A percentile compares a stretch with the other conserved stretches of the same genome.
Conservation (phyloP, 2,329 filamentous ascomycete species). For the Passalora sequoiae region DNA sequence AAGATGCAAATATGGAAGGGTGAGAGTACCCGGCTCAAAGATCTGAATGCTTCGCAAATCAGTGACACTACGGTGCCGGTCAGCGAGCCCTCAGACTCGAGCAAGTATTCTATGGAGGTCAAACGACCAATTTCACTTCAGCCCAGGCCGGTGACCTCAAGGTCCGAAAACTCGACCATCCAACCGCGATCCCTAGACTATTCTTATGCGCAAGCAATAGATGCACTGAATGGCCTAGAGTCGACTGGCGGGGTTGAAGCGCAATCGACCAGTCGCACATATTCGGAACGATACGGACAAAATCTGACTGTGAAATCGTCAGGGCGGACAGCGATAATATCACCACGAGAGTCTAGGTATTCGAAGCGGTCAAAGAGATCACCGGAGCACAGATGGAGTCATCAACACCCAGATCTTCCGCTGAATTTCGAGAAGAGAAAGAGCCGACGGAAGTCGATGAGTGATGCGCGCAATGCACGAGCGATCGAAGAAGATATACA, state of each 20-base stretch:
- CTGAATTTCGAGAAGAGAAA: conserved; percentile 24
- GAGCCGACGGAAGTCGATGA: conserved; percentile 32
- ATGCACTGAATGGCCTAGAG: conserved; percentile 23
- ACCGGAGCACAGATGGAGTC: conserved; percentile 20
- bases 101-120: conserved; percentile 14
- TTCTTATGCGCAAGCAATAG: conserved; percentile 28
- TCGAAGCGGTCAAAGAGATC: conserved; percentile 16
- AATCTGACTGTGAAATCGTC: conserved; percentile 9
- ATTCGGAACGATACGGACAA: conserved; percentile 14
- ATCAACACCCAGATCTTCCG: conserved; percentile 27
- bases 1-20: conserved; percentile 35
- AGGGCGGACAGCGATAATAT: conserved; percentile 4
- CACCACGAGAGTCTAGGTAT: conserved; percentile 3
- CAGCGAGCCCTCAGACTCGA: conserved; percentile 9
- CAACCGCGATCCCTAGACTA: conserved; percentile 29
- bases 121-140: conserved; percentile 14
- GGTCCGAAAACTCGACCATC: conserved; percentile 18
- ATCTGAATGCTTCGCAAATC: conserved; percentile 6
- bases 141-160: conserved; percentile 21
- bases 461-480: conserved; percentile 34
- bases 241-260: conserved; percentile 6
- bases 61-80: conserved; percentile 2
- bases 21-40: conserved; percentile 9
- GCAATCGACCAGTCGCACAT: conserved; percentile 9
- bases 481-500: conserved; percentile 35